Evolutionary conservation across 345 rosid species (phyloP), one percentile per base, ranked within the genome.

Genomic region (Anastatica hierochuntica): DNA sequence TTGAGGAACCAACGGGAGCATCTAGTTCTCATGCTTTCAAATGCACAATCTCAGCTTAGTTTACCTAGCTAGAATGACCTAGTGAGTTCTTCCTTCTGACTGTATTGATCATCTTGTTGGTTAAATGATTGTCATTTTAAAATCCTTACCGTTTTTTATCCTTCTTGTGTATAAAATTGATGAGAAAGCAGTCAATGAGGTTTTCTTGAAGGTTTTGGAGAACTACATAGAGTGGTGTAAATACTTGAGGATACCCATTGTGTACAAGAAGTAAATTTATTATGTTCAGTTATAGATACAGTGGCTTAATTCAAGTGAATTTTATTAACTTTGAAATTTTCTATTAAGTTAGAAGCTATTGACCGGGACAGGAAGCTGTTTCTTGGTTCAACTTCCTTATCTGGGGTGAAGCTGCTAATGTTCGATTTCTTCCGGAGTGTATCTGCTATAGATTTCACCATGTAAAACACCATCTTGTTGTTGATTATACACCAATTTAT

Each of bases 391-490:
- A 92, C 76, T 88, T 85, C 67, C 84, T 85, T 27, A 76, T 92
- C 70, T 92, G 98, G 98, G 98, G 98, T 19, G 98, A 92, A 78
- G 97, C 95, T 69, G 98, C 97, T 64, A 92, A 92, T 74, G 82
- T 85, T 66, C 95, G 98, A 49, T 92, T 88, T 73, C 97, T 92
- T 69, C 98, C 98, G 1, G 98, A 92, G 67, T 85, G 97, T 72
- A 69, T 92, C 64, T 92, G 98, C 80, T 92, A 92, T 64, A 78
- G 88, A 53, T 92, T 92, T 76, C 98, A 92, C 71, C 66, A 79
- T 59, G 98, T 92, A 82, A 88, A 95, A 49, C 29, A 51, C 54
- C 35, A 43, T 31, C 19, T 33, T 55, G 44, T 43, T 23, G 10
- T 53, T 44, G 30, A 52, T 36, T 45, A 48, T 43, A 53, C 46